These are phyloP conservation scores for Planoprotostelium fungivorum DNA, from an alignment of 78 protist genomes.

Conservation along the genomic window DNA sequence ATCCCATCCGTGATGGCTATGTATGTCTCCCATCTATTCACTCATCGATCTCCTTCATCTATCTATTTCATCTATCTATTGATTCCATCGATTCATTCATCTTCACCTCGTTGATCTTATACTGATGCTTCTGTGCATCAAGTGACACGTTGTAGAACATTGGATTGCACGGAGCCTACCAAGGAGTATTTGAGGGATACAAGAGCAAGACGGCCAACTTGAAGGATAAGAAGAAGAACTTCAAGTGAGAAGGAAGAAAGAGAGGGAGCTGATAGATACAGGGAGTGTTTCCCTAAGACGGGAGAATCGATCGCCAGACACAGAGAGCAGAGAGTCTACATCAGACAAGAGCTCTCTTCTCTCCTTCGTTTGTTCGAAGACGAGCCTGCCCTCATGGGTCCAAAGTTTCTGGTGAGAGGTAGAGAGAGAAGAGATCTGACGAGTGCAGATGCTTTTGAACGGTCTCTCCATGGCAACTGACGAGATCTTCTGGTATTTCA, in stretches of 20 bases:
- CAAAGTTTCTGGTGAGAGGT: constrained; percentile 54
- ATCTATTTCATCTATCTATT: neutral
- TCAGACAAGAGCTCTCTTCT: constrained; percentile 58
- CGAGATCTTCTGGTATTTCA: constrained; percentile 64
- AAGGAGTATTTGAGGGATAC: constrained; percentile 32
- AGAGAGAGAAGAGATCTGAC: neutral
- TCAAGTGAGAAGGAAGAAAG: constrained; percentile 35
- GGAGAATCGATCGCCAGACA: constrained; percentile 52
- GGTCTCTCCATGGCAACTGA: constrained; percentile 60
- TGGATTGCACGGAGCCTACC: constrained; percentile 21
- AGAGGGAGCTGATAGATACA: neutral
- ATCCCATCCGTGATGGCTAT: constrained; percentile 31
- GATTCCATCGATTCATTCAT: neutral
- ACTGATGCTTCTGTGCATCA: neutral
- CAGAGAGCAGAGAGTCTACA: constrained; percentile 38
- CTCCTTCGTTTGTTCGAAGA: constrained; percentile 53
- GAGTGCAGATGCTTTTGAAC: constrained; percentile 22
- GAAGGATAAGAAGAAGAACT: constrained; percentile 38
- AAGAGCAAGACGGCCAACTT: constrained; percentile 52
- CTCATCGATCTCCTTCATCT: neutral
- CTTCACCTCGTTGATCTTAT: neutral
- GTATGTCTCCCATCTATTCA: constrained; percentile 16
- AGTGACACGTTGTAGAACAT: neutral
- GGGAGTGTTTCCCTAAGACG: constrained; percentile 6
- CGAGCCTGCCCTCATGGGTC: constrained; percentile 63